Conservation (phyloP, 495 filamentous ascomycete genomes). For the Glutinoglossum americanum region DNA sequence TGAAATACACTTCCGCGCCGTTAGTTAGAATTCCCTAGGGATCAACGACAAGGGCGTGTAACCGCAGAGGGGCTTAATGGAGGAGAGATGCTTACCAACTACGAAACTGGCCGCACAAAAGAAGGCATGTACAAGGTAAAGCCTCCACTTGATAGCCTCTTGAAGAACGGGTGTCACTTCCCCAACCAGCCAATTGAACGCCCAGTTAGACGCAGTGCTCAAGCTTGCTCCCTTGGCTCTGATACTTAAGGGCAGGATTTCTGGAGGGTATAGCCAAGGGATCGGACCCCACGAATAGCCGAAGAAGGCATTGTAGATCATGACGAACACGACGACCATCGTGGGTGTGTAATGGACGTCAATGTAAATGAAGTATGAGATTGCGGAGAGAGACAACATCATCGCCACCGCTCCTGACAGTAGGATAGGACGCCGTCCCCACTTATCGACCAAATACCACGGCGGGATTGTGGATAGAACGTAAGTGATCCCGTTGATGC, state of each 20-base stretch:
- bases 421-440: constrained; percentile 77
- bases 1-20: constrained; percentile 60
- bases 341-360: constrained; percentile 54
- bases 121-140: constrained; percentile 91
- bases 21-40: constrained; percentile 9
- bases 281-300: constrained; percentile 98
- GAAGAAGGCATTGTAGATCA: constrained; percentile 96
- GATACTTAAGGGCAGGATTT: constrained; percentile 92
- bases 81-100: constrained; percentile 44
- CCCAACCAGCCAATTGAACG: constrained; percentile 94
- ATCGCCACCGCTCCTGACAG: constrained; percentile 81
- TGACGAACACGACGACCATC: constrained; percentile 81
- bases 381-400: constrained; percentile 71
- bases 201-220: constrained; percentile 94
- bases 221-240: constrained; percentile 92
- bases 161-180: constrained; percentile 86
- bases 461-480: constrained; percentile 78
- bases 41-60: neutral
- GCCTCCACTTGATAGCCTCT: constrained; percentile 70
- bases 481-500: constrained; percentile 87
- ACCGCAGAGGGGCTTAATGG: neutral
- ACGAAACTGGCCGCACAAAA: constrained; percentile 94
- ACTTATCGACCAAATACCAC: constrained; percentile 90
- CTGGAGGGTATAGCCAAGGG: constrained; percentile 93
- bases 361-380: constrained; percentile 91